Evolutionary conservation across 305 asterid genomes (phyloP).

Genomic region (Fraxinus sp.): DNA sequence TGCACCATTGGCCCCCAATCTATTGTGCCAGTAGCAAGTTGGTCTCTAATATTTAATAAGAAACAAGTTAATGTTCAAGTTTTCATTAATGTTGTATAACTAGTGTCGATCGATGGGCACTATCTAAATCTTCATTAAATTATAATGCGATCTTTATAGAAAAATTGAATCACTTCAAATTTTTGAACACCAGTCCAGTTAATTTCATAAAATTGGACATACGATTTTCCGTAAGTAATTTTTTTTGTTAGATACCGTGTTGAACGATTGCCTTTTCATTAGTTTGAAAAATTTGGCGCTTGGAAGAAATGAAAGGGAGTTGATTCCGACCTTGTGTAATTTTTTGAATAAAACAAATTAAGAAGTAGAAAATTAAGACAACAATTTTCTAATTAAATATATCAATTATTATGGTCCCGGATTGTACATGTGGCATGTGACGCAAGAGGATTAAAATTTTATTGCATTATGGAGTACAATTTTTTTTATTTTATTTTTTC

Average conservation of each 20-base stretch:
- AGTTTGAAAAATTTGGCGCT: background rate
- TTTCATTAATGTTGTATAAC: background rate
- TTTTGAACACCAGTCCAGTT: background rate
- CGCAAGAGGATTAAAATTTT: background rate
- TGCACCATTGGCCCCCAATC: background rate
- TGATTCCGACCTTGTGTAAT: background rate
- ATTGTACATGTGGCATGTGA: background rate
- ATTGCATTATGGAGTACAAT: background rate
- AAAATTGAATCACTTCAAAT: background rate
- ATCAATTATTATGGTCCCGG: background rate
- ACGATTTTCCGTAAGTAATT: background rate
- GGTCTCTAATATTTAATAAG: background rate
- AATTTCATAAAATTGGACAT: background rate
- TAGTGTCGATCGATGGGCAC: background rate
- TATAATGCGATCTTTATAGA: background rate
- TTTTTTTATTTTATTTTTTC: background rate
- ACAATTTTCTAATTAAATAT: background rate
- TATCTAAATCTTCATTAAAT: background rate
- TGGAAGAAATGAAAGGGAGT: background rate
- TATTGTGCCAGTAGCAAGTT: background rate
- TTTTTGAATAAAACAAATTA: background rate
- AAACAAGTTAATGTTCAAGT: background rate
- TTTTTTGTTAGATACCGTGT: background rate
- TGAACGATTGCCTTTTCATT: background rate
- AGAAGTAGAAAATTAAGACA: background rate